Base-by-base conservation (phyloP, 1,284 basidiomycete species). In the Puccinia brachypodii region DNA sequence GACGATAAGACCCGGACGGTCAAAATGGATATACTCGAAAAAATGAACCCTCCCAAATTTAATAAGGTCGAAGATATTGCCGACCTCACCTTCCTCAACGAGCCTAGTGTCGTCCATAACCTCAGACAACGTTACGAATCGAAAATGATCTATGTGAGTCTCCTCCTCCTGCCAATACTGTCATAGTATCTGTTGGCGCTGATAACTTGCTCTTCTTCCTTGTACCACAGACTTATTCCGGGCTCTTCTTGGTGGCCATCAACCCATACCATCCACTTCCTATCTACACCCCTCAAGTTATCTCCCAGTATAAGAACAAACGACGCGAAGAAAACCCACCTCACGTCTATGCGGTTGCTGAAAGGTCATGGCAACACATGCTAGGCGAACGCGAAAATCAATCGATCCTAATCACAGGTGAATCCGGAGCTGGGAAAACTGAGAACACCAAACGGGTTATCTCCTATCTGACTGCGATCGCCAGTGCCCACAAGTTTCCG, bases 361-460 rank as follows among this genome's bases (percentile, higher is more conserved):
- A 99, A 87, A 91, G 94, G 64, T 97, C 97, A 40, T 99, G 97
- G 96, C 91, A 96, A 83, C 96, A 95, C 87, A 99, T 99, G 93
- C 92, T 96, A 38, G 94, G 96, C 83, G 95, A 97, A 87, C 90
- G 95, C 76, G 96, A 99, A 88, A 96, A 96, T 84, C 97, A 99
- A 88, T 96, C 94, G 85, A 95, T 99, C 83, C 90, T 99, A 75
- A 98, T 99, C 88, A 99, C 96, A 3, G 97, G 97, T 79, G 97
- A 99, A 89, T 99, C 97, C 2, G 97, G 97, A 60, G 97, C 97
- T 0, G 97, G 97, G 66, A 99, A 99, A 89, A 99, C 97, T 0
- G 97, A 99, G 87, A 99, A 96, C 88, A 99, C 97, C 19, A 99
- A 99, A 90, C 98, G 98, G 86, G 96, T 99, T 85, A 99, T 99